Base-by-base conservation (phyloP, 139 green algal genomes). In the Chlorella sp. region DNA sequence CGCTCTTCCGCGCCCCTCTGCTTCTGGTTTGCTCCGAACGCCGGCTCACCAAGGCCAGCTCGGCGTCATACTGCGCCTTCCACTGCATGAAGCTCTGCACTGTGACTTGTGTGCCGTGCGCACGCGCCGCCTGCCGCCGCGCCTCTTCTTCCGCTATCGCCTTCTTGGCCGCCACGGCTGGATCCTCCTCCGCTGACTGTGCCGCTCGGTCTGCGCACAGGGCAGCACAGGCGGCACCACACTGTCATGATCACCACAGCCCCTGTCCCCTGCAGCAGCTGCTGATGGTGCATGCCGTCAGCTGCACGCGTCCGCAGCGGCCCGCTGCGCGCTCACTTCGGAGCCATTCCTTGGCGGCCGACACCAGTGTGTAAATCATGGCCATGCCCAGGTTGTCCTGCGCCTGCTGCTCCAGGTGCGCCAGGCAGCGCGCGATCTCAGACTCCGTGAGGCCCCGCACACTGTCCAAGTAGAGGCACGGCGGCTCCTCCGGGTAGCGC, bases 281-380 rank as follows among this genome's bases (percentile, higher is more conserved):
- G n/a, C n/a, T n/a, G n/a, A n/a, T n/a, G n/a, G n/a, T n/a, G n/a
- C n/a, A n/a, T n/a, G n/a, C n/a, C n/a, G n/a, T n/a, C n/a, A n/a
- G n/a, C n/a, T n/a, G n/a, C n/a, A n/a, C n/a, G n/a, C n/a, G n/a
- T n/a, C n/a, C n/a, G n/a, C n/a, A n/a, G n/a, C n/a, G n/a, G n/a
- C n/a, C n/a, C n/a, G n/a, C n/a, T n/a, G n/a, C n/a, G n/a, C n/a
- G 27, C 78, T 76, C 67, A 74, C 72, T 66, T 78, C 77, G 62
- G 2, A 94, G 72, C 89, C 86, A 94, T 67, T 94, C 89, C 77
- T 89, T 86, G n/a, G 86, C 87, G 49, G 78, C 77, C 32, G 71
- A 79, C 1, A 94, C 80, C 10, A 97, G 70, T 2, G 84, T 88
- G 71, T 89, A 95, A 61, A 95, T 83, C 87, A 93, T 93, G 31